Conservation (phyloP, 2,329 filamentous ascomycete species). For the Ceratocystiopsis minuta region DNA sequence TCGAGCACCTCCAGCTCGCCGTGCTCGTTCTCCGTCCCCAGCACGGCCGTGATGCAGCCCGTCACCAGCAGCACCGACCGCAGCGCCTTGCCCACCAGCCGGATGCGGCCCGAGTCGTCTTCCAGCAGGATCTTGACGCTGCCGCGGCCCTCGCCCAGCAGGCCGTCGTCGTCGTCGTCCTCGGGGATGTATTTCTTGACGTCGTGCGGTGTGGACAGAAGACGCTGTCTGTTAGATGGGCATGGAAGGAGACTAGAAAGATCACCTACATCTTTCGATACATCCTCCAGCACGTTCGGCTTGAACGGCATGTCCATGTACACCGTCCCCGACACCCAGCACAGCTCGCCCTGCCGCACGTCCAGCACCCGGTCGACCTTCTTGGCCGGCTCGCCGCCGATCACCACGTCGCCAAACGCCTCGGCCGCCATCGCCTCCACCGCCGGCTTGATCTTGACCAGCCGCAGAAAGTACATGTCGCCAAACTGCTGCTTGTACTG, state of each 20-base stretch:
- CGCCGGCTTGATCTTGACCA: slow-evolving; percentile 70
- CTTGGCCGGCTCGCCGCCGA: slow-evolving; percentile 56
- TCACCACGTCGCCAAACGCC: slow-evolving; percentile 61
- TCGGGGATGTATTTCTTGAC: slow-evolving; percentile 58
- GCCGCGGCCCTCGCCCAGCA: slow-evolving; percentile 9
- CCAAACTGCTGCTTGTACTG: slow-evolving; percentile 92
- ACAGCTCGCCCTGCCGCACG: slow-evolving; percentile 85
- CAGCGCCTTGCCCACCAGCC: slow-evolving; percentile 55
- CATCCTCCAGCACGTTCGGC: slow-evolving; percentile 87
- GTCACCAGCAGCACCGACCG: slow-evolving; percentile 61
- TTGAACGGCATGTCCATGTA: slow-evolving; percentile 97
- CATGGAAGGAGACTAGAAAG: background rate
- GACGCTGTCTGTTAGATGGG: slow-evolving; percentile 34
- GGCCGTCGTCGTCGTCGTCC: slow-evolving; percentile 41
- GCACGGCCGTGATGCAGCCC: slow-evolving; percentile 80
- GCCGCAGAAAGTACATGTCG: slow-evolving; percentile 90
- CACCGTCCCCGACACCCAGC: slow-evolving; percentile 86
- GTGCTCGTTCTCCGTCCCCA: slow-evolving; percentile 83
- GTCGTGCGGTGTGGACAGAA: slow-evolving; percentile 35
- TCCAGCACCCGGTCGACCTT: slow-evolving; percentile 80
- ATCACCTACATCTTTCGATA: slow-evolving; percentile 63
- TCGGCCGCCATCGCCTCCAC: slow-evolving; percentile 58
- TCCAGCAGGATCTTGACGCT: slow-evolving; percentile 52
- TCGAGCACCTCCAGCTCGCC: slow-evolving; percentile 89
- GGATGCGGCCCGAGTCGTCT: slow-evolving; percentile 81